Evolutionary conservation across 2,329 filamentous ascomycete genomes (phyloP).

Genomic region (Talaromyces sp.): DNA sequence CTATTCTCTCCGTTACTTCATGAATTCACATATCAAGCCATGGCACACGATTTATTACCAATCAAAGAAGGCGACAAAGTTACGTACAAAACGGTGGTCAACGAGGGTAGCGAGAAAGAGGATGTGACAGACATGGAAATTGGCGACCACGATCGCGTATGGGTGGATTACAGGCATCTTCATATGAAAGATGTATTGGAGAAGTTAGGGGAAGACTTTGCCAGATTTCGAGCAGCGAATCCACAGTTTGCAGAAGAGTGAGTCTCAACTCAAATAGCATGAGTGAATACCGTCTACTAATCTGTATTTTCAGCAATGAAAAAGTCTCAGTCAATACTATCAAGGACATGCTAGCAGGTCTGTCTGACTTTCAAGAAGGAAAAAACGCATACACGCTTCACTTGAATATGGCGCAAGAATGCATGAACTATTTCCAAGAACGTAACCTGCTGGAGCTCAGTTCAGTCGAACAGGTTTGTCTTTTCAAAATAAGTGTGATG

Average conservation of each 20-base stretch:
- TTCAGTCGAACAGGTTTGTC: conserved; percentile 68
- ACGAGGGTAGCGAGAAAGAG: conserved; percentile 64
- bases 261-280: conserved; percentile 14
- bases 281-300: background rate
- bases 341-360: conserved; percentile 91
- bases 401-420: conserved; percentile 93
- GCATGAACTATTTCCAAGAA: conserved; percentile 86
- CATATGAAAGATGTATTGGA: conserved; percentile 99
- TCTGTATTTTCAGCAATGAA: conserved; percentile 45
- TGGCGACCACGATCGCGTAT: conserved; percentile 83
- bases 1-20: conserved; percentile 80
- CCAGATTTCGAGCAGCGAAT: conserved; percentile 84
- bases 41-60: conserved; percentile 88
- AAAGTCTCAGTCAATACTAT: conserved; percentile 80
- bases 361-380: conserved; percentile 92
- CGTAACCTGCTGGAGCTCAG: conserved; percentile 83
- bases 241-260: conserved; percentile 78
- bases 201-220: conserved; percentile 86
- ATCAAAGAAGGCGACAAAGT: conserved; percentile 86
- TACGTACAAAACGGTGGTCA: conserved; percentile 73
- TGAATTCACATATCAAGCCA: conserved; percentile 97
- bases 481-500: background rate
- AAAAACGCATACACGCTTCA: conserved; percentile 94
- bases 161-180: conserved; percentile 87
- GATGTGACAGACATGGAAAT: conserved; percentile 90